A percentile compares a stretch with the other conserved stretches of the same genome.
Evolutionary conservation across 1,139 yeast species (phyloP).

Genomic region (Zhuliangozyma blackwelliae): DNA sequence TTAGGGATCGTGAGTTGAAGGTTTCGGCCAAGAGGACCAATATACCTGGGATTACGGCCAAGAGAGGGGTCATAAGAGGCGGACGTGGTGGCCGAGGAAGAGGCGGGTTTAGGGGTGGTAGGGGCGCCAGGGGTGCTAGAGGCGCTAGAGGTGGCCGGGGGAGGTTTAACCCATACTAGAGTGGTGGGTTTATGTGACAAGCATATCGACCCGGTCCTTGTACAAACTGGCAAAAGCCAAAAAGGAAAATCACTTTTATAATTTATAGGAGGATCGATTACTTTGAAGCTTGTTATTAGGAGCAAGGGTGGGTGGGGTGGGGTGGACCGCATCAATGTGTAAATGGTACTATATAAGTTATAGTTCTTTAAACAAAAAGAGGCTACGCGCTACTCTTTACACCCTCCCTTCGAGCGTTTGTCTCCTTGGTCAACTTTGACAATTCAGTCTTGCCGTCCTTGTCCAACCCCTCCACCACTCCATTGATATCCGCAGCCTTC

Average conservation of each 20-base stretch:
- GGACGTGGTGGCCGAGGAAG: constrained; percentile 30
- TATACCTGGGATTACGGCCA: constrained; percentile 58
- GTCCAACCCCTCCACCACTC: constrained; percentile 48
- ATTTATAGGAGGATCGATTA: no score
- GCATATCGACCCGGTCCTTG: not conserved
- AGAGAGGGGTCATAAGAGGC: constrained; percentile 34
- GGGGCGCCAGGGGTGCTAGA: constrained; percentile 17
- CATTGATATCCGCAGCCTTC: constrained; percentile 42
- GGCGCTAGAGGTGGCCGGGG: constrained; percentile 29
- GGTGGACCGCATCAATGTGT: no score
- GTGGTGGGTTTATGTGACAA: not conserved
- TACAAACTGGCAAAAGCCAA: no score
- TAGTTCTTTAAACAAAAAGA: no score
- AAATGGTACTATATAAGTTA: no score
- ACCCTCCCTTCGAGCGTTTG: constrained; percentile 13
- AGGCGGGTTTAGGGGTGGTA: constrained; percentile 17
- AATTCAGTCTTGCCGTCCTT: constrained; percentile 21
- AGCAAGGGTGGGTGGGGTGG: no score
- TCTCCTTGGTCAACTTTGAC: constrained; percentile 18
- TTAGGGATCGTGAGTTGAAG: constrained; percentile 66
- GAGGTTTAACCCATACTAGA: constrained; percentile 20
- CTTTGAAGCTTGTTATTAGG: no score
- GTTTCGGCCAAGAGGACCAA: constrained; percentile 78
- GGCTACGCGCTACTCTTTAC: no score
- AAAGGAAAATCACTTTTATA: no score